These are phyloP conservation scores for Penicillium sp. DNA, from an alignment of 2,329 filamentous ascomycete species.

Conservation along the genomic window DNA sequence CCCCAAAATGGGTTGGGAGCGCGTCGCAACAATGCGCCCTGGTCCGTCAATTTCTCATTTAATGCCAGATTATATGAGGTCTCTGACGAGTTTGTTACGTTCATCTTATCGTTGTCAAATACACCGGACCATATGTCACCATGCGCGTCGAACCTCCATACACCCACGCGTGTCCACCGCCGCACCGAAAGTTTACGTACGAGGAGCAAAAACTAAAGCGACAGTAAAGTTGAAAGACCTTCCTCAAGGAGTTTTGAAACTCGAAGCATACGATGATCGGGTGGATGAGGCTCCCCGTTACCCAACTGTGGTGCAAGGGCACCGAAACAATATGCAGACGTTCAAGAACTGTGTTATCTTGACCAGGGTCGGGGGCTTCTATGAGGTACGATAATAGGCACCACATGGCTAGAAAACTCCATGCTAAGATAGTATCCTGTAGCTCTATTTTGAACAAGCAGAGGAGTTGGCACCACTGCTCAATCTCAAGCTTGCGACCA, in stretches of 20 bases:
- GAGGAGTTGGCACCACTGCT: conserved; percentile 82
- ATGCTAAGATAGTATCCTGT: conserved; percentile 9
- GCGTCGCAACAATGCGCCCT: conserved; percentile 26
- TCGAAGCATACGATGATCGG: conserved; percentile 42
- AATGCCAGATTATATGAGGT: conserved; percentile 5
- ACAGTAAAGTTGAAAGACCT: conserved; percentile 48
- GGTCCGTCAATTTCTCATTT: conserved; percentile 15
- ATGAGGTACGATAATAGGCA: conserved; percentile 58
- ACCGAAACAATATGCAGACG: conserved; percentile 81
- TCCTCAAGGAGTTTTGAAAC: conserved; percentile 55
- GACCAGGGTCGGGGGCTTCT: conserved; percentile 92
- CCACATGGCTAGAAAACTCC: not conserved
- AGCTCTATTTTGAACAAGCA: conserved; percentile 92
- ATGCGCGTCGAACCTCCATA: conserved; percentile 27
- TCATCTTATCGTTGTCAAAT: conserved; percentile 20
- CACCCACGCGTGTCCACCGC: conserved; percentile 17
- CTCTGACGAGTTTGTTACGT: not conserved
- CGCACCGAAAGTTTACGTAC: conserved; percentile 12
- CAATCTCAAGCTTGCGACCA: conserved; percentile 80
- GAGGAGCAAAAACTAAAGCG: conserved; percentile 38
- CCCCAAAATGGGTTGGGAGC: conserved; percentile 10
- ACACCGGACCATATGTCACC: conserved; percentile 31
- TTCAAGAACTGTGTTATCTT: conserved; percentile 88
- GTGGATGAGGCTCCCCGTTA: conserved; percentile 59
- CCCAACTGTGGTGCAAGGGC: conserved; percentile 85